Percentiles rank a stretch among this genome's conserved stretches.
Evolutionary conservation across 352 stramenopile genomes (phyloP).

Genomic region (Pythium biforme): DNA sequence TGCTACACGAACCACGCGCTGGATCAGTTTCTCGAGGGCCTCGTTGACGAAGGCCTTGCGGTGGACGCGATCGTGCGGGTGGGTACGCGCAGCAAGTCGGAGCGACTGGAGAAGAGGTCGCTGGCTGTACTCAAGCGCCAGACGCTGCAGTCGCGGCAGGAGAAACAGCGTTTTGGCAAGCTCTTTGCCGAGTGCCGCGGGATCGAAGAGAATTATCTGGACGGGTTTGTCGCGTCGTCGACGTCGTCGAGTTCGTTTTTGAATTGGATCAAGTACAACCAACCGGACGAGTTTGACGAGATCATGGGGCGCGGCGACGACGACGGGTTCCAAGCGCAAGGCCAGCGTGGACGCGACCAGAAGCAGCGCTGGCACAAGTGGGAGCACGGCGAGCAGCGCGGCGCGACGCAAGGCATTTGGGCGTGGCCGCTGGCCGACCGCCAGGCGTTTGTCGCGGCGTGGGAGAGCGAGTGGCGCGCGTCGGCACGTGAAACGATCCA

Average conservation of each 20-base stretch:
- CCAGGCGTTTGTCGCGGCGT: conserved; percentile 30
- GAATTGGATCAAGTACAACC: conserved; percentile 32
- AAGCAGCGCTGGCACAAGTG: conserved; percentile 11
- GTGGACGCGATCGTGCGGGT: conserved; percentile 69
- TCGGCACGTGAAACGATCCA: conserved; percentile 19
- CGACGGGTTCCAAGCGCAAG: conserved; percentile 2
- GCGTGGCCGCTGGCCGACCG: background rate
- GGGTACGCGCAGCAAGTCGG: conserved; percentile 63
- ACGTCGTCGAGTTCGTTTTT: conserved; percentile 10
- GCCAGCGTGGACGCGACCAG: background rate
- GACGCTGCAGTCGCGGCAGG: conserved; percentile 1
- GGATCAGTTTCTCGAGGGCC: conserved; percentile 88
- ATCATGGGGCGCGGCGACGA: conserved; percentile 7
- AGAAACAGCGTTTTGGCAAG: conserved; percentile 4
- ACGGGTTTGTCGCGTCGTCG: conserved; percentile 8
- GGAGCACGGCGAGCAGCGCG: background rate
- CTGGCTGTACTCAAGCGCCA: conserved; percentile 2
- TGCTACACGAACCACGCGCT: conserved; percentile 92
- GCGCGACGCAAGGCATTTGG: background rate
- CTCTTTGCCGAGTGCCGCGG: conserved; percentile 29
- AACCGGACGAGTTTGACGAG: conserved; percentile 21
- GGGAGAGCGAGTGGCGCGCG: conserved; percentile 42
- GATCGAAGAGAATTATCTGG: conserved; percentile 26
- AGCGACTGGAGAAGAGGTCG: conserved; percentile 26
- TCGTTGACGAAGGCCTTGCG: conserved; percentile 42